phyloP scores from a whole-genome alignment of 1,284 basidiomycete species.

The Meripilus lineatus region DNA sequence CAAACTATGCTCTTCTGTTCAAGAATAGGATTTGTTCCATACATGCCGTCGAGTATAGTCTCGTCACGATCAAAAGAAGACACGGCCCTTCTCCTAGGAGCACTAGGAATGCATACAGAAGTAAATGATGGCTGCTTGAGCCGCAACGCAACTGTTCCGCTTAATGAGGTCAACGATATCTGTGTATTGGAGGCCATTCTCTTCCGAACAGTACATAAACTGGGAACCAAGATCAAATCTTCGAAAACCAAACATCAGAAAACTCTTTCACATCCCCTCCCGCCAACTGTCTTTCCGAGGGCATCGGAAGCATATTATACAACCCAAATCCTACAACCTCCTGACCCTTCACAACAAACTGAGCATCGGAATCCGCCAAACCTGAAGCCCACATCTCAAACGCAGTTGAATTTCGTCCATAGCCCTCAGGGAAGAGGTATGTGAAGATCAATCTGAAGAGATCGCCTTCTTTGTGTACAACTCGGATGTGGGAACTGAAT shows the following conservation, averaged over 20 bases:
- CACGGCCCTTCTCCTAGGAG: no score
- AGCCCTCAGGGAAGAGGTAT: conserved; percentile 22
- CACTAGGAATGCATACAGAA: no score
- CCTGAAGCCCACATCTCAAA: conserved; percentile 20
- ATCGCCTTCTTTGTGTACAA: conserved; percentile 14
- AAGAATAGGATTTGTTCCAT: no score
- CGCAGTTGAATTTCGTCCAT: conserved; percentile 19
- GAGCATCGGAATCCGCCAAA: conserved; percentile 11
- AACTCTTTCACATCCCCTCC: conserved; percentile 15
- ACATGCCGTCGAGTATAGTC: no score
- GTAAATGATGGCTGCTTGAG: no score
- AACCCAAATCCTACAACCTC: conserved; percentile 18
- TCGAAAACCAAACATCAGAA: conserved; percentile 25
- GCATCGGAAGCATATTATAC: conserved; percentile 13
- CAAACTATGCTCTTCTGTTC: no score
- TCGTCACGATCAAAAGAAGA: no score
- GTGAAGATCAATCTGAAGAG: conserved; percentile 16
- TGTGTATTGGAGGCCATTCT: no score
- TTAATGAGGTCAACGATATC: no score
- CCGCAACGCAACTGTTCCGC: no score
- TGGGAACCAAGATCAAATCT: no score
- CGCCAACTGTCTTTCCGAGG: conserved; percentile 11
- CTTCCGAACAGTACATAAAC: no score
- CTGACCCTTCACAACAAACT: conserved; percentile 13
- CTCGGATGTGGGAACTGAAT: conserved; percentile 22